phyloP scores from a whole-genome alignment of 2,329 filamentous ascomycete species.

The Pyricularia sp. region DNA sequence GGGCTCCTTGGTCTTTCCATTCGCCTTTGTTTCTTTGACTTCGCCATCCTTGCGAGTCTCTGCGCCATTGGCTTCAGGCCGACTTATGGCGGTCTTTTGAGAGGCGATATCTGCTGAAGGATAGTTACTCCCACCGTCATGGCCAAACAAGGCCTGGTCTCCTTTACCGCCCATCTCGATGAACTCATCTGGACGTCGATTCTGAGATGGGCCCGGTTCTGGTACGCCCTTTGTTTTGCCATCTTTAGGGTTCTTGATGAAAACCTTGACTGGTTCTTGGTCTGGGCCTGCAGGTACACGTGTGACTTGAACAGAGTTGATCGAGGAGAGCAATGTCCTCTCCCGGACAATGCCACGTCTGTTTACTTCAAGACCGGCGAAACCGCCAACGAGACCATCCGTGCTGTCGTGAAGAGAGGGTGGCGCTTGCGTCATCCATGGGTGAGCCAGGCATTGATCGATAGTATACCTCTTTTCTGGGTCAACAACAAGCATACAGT shows the following conservation, averaged over 20 bases:
- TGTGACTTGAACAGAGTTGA: conserved; percentile 57
- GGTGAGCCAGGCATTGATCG: conserved; percentile 81
- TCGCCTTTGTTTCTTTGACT: conserved; percentile 7
- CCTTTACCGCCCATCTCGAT: conserved; percentile 76
- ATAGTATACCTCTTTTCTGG: conserved; percentile 73
- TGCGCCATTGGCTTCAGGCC: conserved; percentile 10
- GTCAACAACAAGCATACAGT: conserved; percentile 85
- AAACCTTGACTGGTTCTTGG: conserved; percentile 56
- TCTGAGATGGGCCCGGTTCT: conserved; percentile 54
- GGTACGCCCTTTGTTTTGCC: conserved; percentile 19
- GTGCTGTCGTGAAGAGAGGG: conserved; percentile 70
- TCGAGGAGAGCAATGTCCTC: conserved; percentile 68
- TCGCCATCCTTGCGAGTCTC: conserved; percentile 9
- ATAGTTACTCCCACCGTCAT: conserved; percentile 44
- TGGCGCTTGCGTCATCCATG: conserved; percentile 61
- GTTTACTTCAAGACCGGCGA: conserved; percentile 70
- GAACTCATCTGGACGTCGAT: conserved; percentile 62
- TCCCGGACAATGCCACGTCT: conserved; percentile 72
- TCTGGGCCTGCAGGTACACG: conserved; percentile 39
- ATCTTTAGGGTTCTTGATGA: conserved; percentile 52
- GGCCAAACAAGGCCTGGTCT: conserved; percentile 62
- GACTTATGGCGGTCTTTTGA: conserved; percentile 8
- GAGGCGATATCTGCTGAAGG: conserved; percentile 23
- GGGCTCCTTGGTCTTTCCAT: not conserved
- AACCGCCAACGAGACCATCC: conserved; percentile 78